Base-by-base conservation (phyloP, 2,329 filamentous ascomycete genomes). In the Daldinia sp. region DNA sequence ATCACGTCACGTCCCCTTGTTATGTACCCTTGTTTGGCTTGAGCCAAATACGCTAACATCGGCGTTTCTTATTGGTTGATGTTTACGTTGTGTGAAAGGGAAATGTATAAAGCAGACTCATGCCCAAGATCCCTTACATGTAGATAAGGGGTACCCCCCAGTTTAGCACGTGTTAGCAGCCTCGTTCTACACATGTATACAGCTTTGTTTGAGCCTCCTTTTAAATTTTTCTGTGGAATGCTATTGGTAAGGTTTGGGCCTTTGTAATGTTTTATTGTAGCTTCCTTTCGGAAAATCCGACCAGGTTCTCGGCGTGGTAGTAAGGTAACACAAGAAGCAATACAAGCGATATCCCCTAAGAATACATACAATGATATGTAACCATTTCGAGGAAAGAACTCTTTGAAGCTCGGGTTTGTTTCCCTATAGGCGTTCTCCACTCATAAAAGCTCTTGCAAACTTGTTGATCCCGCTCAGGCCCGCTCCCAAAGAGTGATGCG, bases 151-250 rank as follows among this genome's bases (percentile, higher is more conserved):
- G 20, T 10, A 5, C 2, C 20, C 20, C 18, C 18, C 18, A n/a
- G 13, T 33, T 30, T 33, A 30, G 15, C 15, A 18, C 28, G 7
- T 51, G 46, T 18, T 6, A 6, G 15, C 28, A 15, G 26, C 46
- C 46, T 33, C 15, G 13, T 51, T 51, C 33, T 10, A 7, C 26
- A 3, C 26, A 51, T 51, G 46, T 33, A 26, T 15, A 30, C 15
- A 9, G 15, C 26, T 51, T 51, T 51, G 46, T 51, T 33, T 26
- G 46, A 50, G 26, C 13, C 46, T 51, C 28, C 46, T 51, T 51
- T 51, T 18, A 33, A 9, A 4, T 51, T 51, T 33, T 26, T 18
- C 46, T 33, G 13, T 33, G 15, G 15, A 51, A 51, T 33, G 13
- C 7, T 4, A 51, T 51, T 51, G 15, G 46, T 10, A 7, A 7